These are phyloP conservation scores for Rhodotorula sp. DNA, from an alignment of 1,284 basidiomycete species.

Conservation along the genomic window DNA sequence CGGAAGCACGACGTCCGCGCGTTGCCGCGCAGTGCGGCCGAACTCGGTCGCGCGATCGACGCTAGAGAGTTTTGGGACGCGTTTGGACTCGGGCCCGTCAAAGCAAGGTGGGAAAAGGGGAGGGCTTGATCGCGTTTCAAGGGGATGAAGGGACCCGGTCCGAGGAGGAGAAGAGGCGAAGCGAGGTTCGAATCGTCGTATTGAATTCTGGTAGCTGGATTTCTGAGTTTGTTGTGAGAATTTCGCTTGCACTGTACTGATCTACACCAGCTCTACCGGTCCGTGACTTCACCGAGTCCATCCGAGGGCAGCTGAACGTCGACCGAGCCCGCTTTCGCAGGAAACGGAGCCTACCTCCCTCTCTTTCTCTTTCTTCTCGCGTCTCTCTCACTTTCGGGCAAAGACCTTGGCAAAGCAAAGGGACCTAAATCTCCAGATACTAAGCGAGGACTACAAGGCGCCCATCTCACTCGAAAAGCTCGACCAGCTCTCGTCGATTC, in stretches of 20 bases:
- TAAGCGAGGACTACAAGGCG: neutral
- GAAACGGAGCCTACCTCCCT: too few relatives aligned
- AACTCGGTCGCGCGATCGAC: constrained; percentile 59
- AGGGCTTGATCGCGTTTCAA: constrained; percentile 3
- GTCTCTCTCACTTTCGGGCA: neutral
- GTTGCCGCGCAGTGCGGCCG: constrained; percentile 56
- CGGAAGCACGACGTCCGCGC: constrained; percentile 56
- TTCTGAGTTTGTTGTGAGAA: too few relatives aligned
- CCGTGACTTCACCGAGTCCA: too few relatives aligned
- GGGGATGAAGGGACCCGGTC: too few relatives aligned
- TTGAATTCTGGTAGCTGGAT: too few relatives aligned
- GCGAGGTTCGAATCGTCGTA: too few relatives aligned
- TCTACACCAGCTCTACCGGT: too few relatives aligned
- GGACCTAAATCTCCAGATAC: neutral
- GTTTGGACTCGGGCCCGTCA: constrained; percentile 44
- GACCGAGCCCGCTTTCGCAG: too few relatives aligned
- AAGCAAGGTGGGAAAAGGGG: constrained; percentile 35
- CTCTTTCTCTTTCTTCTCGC: neutral
- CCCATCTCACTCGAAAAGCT: neutral
- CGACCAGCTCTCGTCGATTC: neutral
- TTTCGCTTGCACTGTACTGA: too few relatives aligned
- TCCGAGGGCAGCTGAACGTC: too few relatives aligned
- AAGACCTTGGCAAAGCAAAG: neutral
- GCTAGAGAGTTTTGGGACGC: constrained; percentile 61
- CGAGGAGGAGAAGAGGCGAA: too few relatives aligned